These are phyloP conservation scores for Geosmithia flava DNA, from an alignment of 2,329 filamentous ascomycete species.

Conservation along the genomic window DNA sequence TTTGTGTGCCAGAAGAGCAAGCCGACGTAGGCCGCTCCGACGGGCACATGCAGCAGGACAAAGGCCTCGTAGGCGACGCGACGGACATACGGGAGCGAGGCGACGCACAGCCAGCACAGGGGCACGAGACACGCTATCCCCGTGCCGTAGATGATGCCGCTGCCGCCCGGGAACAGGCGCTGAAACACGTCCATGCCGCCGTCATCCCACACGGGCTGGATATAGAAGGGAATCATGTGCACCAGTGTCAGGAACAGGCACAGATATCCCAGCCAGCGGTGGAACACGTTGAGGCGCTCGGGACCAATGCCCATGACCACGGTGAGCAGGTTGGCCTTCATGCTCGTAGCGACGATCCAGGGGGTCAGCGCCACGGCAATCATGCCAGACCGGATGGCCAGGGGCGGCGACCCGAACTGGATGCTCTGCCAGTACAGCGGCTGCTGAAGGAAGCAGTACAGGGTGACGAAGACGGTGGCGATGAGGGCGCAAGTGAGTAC, in stretches of 20 bases:
- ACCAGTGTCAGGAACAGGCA: conserved; percentile 73
- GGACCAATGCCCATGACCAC: conserved; percentile 82
- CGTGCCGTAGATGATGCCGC: conserved; percentile 70
- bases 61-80: conserved; percentile 77
- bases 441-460: conserved; percentile 79
- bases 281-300: conserved; percentile 82
- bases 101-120: conserved; percentile 69
- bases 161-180: conserved; percentile 51
- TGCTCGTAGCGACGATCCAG: conserved; percentile 82
- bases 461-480: conserved; percentile 57
- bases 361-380: conserved; percentile 82
- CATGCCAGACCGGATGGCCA: conserved; percentile 85
- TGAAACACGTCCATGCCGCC: conserved; percentile 60
- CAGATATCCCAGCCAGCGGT: conserved; percentile 83
- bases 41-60: conserved; percentile 68
- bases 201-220: conserved; percentile 78
- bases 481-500: conserved; percentile 56
- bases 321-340: conserved; percentile 80
- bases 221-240: conserved; percentile 80
- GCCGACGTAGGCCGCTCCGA: conserved; percentile 67
- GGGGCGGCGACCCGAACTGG: conserved; percentile 71
- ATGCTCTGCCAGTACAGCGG: conserved; percentile 87
- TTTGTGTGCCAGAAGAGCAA: conserved; percentile 94
- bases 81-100: conserved; percentile 69
- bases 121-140: conserved; percentile 75